phyloP scores from a whole-genome alignment of 306 rosid species.

The Ziziphus jujuba region DNA sequence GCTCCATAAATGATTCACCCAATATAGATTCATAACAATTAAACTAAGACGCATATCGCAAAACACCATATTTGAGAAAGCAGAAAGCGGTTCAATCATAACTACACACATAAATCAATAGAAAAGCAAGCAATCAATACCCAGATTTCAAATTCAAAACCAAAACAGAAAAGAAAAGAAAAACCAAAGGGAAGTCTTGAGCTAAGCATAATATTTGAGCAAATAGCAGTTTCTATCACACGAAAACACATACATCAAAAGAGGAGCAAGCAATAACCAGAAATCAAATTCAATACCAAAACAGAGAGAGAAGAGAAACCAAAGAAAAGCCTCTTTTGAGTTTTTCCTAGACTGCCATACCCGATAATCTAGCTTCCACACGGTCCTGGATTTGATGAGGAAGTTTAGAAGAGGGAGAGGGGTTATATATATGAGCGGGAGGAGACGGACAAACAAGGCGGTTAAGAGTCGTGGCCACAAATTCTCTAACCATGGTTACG shows the following conservation, averaged over 20 bases:
- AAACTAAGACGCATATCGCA: too few relatives aligned
- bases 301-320: not conserved
- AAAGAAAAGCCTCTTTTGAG: not conserved
- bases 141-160: not conserved
- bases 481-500: slow-evolving; percentile 10
- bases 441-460: not conserved
- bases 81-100: too few relatives aligned
- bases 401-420: rapidly evolving
- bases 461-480: not conserved
- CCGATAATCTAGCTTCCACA: not conserved
- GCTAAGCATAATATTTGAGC: too few relatives aligned
- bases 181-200: not conserved
- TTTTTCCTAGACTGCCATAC: not conserved
- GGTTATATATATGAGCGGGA: slow-evolving; percentile 1
- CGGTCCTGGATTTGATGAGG: not conserved
- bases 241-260: too few relatives aligned
- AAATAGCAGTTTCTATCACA: too few relatives aligned
- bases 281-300: not conserved
- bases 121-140: not conserved
- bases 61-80: too few relatives aligned
- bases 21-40: too few relatives aligned
- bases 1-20: too few relatives aligned
- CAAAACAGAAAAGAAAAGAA: not conserved
- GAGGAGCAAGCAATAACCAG: not conserved
- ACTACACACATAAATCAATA: too few relatives aligned